Evolutionary conservation across 2,329 filamentous ascomycete genomes (phyloP), one percentile per base, ranked within the genome.

Genomic region (Pestalotiopsis sp.): DNA sequence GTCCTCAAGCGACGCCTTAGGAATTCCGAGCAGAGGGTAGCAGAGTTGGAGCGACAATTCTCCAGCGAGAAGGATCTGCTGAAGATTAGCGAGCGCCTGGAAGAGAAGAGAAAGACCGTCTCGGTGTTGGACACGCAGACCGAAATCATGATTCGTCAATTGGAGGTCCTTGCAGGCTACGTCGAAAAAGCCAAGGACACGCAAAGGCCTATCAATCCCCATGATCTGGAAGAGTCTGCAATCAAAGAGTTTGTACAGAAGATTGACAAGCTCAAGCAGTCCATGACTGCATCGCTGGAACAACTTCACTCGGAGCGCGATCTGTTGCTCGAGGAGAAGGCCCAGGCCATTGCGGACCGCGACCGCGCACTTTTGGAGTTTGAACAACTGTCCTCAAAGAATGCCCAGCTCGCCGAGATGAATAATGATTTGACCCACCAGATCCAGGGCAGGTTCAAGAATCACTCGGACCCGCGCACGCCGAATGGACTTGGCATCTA

Each of bases 281-380:
- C 80, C 52, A 89, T 91, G 86, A 82, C 87, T 27, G 81, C 84
- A 3, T 78, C 83, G 17, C 86, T 92, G 49, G 89, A 90, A 77
- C 83, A 87, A 71, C 83, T 91, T 31, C 87, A 90, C 70, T 83
- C 87, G 49, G 93, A 95, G 80, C 90, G 94, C 70, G 94, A 96
- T 75, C 90, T 93, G 72, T 82, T 98, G 13, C 83, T 94, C 0
- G 94, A 97, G 68, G 95, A 98, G 79, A 94, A 95, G 77, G 90
- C 91, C 69, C 92, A 91, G 74, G 88, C 97, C 27, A 90, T 93
- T 52, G 91, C 92, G 66, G 92, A 96, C 83, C 94, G 97, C 75
- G 95, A 98, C 80, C 94, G 96, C 77, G 95, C 94, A 14, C 91
- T 98, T 75, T 90, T 97, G 76, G 96, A 99, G 77, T 98, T 98